phyloP scores from a whole-genome alignment of 768 basidiomycete species.

The Rhizopogon roseolus region DNA sequence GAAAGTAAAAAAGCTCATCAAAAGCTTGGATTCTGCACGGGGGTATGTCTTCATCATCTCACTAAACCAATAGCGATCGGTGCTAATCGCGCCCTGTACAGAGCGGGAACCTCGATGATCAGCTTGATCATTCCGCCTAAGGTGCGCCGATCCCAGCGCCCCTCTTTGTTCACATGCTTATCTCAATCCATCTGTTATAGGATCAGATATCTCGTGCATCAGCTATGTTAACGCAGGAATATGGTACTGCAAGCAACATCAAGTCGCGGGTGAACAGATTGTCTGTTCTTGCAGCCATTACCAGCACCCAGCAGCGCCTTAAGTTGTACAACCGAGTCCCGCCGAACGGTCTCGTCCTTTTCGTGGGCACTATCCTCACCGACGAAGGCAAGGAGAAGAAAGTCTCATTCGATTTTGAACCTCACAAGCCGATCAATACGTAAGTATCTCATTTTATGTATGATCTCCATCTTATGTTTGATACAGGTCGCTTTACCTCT shows the following conservation, averaged over 20 bases:
- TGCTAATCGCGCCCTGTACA: conserved; percentile 29
- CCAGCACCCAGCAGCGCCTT: conserved; percentile 94
- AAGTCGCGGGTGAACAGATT: conserved; percentile 98
- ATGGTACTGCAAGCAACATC: conserved; percentile 99
- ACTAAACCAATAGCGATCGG: conserved; percentile 1
- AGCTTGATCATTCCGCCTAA: conserved; percentile 95
- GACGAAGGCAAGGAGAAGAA: conserved; percentile 99
- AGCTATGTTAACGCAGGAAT: conserved; percentile 97
- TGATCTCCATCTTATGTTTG: conserved; percentile 2
- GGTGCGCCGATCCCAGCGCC: conserved; percentile 35
- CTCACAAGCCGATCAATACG: conserved; percentile 99
- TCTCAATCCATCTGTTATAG: conserved; percentile 28
- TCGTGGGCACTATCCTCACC: conserved; percentile 96
- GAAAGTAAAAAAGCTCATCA: conserved; percentile 99
- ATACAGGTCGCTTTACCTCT: conserved; percentile 88
- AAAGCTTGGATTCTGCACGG: conserved; percentile 87
- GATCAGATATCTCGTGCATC: conserved; percentile 93
- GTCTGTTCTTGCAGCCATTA: conserved; percentile 96
- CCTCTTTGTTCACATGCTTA: not conserved
- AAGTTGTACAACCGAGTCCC: conserved; percentile 97
- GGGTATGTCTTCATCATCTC: conserved; percentile 20
- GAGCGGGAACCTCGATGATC: conserved; percentile 98
- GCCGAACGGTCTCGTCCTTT: conserved; percentile 94
- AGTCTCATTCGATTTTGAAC: conserved; percentile 96
- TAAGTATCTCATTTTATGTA: conserved; percentile 33